Base-by-base conservation (phyloP, 805 yeast genomes). In the Candida endomychidarum region DNA sequence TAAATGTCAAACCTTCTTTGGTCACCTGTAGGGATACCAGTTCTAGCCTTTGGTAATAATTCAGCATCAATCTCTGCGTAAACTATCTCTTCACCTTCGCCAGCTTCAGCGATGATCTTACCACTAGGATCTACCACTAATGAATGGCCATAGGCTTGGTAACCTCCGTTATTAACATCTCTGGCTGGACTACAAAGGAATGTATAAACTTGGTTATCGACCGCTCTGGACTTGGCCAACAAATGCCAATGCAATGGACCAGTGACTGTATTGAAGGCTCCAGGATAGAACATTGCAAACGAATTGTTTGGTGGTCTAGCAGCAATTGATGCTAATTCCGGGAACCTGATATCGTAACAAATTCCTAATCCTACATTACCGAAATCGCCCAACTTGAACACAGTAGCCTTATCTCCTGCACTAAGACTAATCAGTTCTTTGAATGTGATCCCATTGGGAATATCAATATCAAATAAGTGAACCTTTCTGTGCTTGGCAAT, bases 401-500 rank as follows among this genome's bases (percentile, higher is more conserved):
- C 83, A 1, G 99, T 88, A 28, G 95, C 83, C 56, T 83, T 82
- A 50, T 76, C 70, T 17, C 97, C 98, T 8, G 88, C 87, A 8
- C 83, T 74, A 45, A 93, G 70, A 2, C 86, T 77, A 19, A 71
- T 72, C 33, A 87, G 80, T 59, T 91, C 99, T 57, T 83, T 80
- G 70, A 91, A 91, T 9, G 89, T 78, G 57, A 93, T 89, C 37
- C 91, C 90, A 34, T 83, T 83, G 1, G 97, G 96, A 39, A 91
- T 88, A 49, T 88, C 93, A 42, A 91, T 86, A 57, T 91, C 98
- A 54, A 91, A 91, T 46, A 91, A 62, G 58, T 91, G 99, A 2
- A 80, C 90, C 56, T 91, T 91, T 50, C 98, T 77, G 61, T 60
- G 98, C 54, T 83, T 86, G 35, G 88, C 96, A 40, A 91, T 77